Percentiles rank a stretch among this genome's conserved stretches.
Conservation (phyloP, 345 rosid genomes). For the Eucalyptus marginata region DNA sequence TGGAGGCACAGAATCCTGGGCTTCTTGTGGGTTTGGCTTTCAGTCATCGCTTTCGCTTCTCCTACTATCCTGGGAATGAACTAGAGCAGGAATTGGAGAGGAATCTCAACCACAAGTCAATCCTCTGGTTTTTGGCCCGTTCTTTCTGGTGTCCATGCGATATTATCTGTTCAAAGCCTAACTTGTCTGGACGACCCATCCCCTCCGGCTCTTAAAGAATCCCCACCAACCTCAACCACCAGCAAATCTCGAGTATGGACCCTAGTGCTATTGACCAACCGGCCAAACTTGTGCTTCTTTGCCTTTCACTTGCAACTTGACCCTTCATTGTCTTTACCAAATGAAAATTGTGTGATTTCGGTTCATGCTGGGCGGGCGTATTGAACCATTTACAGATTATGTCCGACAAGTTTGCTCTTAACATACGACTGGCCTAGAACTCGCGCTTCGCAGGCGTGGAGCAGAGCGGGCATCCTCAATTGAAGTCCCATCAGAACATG, state of each 20-base stretch:
- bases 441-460: rapidly evolving
- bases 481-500: not conserved
- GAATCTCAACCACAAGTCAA: not conserved
- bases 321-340: not conserved
- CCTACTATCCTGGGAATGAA: not conserved
- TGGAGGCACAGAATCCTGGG: slow-evolving; percentile 45
- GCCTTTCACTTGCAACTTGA: not conserved
- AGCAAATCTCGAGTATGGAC: not conserved
- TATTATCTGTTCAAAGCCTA: not conserved
- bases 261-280: not conserved
- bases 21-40: not conserved
- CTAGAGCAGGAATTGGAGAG: not conserved
- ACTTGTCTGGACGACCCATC: not conserved
- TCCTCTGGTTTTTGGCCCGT: not conserved
- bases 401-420: not conserved
- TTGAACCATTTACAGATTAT: not conserved
- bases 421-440: not conserved
- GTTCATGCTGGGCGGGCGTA: not conserved
- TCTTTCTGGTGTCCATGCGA: not conserved
- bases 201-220: not conserved
- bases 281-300: not conserved
- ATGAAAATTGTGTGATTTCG: not conserved
- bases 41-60: not conserved
- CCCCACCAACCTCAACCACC: not conserved
- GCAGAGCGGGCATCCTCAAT: not conserved